These are phyloP conservation scores for Candida takata DNA, from an alignment of 805 yeast species.

Conservation along the genomic window DNA sequence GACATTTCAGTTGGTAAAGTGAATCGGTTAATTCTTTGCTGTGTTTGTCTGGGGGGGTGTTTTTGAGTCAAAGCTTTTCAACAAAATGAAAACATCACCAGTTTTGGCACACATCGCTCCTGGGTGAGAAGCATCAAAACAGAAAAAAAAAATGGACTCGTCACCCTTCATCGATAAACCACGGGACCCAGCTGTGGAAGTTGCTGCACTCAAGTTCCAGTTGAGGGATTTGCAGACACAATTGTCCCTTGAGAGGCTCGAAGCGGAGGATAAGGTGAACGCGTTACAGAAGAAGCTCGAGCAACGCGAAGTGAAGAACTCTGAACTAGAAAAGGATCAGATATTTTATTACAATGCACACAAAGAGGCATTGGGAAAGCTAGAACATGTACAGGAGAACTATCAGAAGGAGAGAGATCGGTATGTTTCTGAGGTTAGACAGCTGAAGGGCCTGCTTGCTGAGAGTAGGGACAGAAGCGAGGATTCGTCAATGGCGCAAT, in stretches of 20 bases:
- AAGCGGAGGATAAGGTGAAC: conserved; percentile 25
- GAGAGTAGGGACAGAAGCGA: conserved; percentile 8
- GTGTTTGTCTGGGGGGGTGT: background rate
- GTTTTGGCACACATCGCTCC: no score
- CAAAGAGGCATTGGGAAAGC: conserved; percentile 23
- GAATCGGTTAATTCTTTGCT: no score
- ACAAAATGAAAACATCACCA: no score
- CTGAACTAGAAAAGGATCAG: conserved; percentile 25
- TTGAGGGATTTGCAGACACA: conserved; percentile 32
- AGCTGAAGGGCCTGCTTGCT: conserved; percentile 16
- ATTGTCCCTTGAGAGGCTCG: conserved; percentile 28
- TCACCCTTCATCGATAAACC: conserved; percentile 34
- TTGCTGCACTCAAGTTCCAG: conserved; percentile 29
- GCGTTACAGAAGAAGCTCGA: conserved; percentile 24
- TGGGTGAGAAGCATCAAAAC: no score
- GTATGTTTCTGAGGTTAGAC: conserved; percentile 13
- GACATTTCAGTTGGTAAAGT: conserved; percentile 33
- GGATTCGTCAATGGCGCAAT: background rate
- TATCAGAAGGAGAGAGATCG: conserved; percentile 18
- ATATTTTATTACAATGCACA: conserved; percentile 30
- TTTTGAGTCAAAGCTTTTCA: background rate
- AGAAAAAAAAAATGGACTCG: conserved; percentile 14
- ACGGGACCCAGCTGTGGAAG: conserved; percentile 12
- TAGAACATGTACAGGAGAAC: conserved; percentile 23
- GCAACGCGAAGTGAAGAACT: conserved; percentile 12